Evolutionary conservation across 2,329 filamentous ascomycete species (phyloP), one percentile per base, ranked within the genome.

Genomic region (Aspergillus eucalypticola): DNA sequence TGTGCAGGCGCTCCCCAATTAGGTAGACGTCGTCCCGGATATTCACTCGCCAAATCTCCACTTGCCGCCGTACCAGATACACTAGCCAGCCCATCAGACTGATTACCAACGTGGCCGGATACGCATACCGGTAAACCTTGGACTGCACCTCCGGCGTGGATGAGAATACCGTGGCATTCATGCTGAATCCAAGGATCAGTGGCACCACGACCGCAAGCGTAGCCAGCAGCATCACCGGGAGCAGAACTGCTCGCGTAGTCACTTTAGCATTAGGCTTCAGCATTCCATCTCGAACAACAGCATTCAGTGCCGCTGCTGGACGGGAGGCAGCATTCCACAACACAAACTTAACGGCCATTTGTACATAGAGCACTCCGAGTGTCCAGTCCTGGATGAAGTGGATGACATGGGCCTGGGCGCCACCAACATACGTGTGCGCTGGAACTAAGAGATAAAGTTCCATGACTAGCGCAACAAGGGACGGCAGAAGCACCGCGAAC

Each of bases 1-100:
- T 99, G 78, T 99, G 96, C 70, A 99, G 78, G 61, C 93, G 82
- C 79, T 99, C 94, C 2, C 95, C 95, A 71, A 98, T 95, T 48
- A 99, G 81, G 74, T 99, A 99, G 0, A 96, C 93, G 77, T 99
- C 96, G 74, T 99, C 96, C 41, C 92, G 83, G 50, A 99, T 92
- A 60, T 89, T 86, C 59, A 88, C 83, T 68, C 90, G 87, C 93
- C 94, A 98, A 19, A 86, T 80, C 50, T 85, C 84, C 54, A 95
- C 84, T 55, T 91, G 84, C 49, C 83, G 77, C 6, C 72, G 65
- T 32, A 77, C 63, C 35, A 78, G 54, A 59, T 74, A 72, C 46
- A 70, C 58, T 1, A 79, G 71, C 58, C 82, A 76, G 25, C 78
- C 78, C 8, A 84, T 71, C n/a, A 88, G 72, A 10, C 83, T 82